phyloP scores from a whole-genome alignment of 768 basidiomycete genomes.

The Naematelia encephala region DNA sequence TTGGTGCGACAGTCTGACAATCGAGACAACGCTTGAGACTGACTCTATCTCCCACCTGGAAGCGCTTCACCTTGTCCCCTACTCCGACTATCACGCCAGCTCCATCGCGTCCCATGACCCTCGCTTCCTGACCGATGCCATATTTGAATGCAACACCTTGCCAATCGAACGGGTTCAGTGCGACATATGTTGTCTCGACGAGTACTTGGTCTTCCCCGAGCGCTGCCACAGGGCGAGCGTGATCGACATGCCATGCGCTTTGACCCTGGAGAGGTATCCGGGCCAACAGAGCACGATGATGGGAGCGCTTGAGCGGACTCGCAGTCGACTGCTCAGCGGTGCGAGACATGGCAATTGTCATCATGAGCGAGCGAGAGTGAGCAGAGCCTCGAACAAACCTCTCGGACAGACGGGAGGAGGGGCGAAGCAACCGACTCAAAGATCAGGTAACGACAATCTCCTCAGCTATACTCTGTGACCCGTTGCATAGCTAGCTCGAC shows the following conservation, averaged over 20 bases:
- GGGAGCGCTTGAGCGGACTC: no score
- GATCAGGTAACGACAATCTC: no score
- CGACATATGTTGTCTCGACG: slow-evolving; percentile 26
- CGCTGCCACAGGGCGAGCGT: slow-evolving; percentile 20
- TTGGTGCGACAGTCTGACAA: neutral
- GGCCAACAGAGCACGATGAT: no score
- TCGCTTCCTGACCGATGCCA: slow-evolving; percentile 21
- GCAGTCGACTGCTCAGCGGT: no score
- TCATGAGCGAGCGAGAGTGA: no score
- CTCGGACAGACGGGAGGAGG: no score
- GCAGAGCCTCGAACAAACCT: no score
- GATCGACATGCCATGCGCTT: slow-evolving; percentile 18
- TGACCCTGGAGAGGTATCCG: neutral
- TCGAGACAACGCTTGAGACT: slow-evolving; percentile 4
- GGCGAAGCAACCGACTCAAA: no score
- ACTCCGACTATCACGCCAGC: slow-evolving; percentile 23
- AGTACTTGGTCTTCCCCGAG: slow-evolving; percentile 20
- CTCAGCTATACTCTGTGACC: no score
- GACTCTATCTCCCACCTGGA: slow-evolving; percentile 30
- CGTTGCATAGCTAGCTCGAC: no score
- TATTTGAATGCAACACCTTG: slow-evolving; percentile 28
- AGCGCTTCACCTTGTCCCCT: slow-evolving; percentile 19
- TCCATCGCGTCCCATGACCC: slow-evolving; percentile 37
- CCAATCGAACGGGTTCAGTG: slow-evolving; percentile 37
- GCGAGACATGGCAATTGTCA: no score